Evolutionary conservation across 306 rosid genomes (phyloP).

Genomic region (Chamaecrista fasciculata): DNA sequence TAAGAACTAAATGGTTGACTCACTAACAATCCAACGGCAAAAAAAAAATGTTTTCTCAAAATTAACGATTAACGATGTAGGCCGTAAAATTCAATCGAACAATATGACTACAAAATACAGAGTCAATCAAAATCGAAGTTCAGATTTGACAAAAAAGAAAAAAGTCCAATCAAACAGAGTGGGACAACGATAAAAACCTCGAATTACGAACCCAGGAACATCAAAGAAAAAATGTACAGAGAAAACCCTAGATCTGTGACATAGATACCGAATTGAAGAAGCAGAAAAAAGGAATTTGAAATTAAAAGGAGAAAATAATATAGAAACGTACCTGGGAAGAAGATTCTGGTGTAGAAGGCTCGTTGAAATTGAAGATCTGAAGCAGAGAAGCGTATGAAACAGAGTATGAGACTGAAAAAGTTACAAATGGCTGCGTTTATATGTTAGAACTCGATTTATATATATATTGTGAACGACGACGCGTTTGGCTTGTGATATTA

Average conservation of each 20-base stretch:
- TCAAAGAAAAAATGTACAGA: not conserved
- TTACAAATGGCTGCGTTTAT: not conserved
- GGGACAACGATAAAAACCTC: not conserved
- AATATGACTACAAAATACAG: not conserved
- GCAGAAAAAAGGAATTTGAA: not conserved
- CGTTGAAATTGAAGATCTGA: not conserved
- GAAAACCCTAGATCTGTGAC: not conserved
- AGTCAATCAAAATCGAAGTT: not conserved
- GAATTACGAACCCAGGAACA: not conserved
- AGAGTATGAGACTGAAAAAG: not conserved
- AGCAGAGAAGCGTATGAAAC: not conserved
- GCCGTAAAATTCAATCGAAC: not conserved
- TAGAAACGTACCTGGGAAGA: not conserved
- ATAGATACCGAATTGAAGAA: not conserved
- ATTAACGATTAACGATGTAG: too few relatives aligned
- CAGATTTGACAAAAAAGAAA: not conserved
- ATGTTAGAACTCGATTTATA: not conserved
- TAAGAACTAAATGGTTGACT: too few relatives aligned
- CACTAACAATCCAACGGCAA: too few relatives aligned
- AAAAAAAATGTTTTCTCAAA: too few relatives aligned
- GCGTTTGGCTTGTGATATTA: not conserved
- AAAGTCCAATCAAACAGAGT: not conserved
- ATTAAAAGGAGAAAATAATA: too few relatives aligned
- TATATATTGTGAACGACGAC: fast-evolving
- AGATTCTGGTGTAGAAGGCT: not conserved